A percentile compares a stretch with the other conserved stretches of the same genome.
Conservation (phyloP, 441 rosid species). For the Theobroma grandiflorum region DNA sequence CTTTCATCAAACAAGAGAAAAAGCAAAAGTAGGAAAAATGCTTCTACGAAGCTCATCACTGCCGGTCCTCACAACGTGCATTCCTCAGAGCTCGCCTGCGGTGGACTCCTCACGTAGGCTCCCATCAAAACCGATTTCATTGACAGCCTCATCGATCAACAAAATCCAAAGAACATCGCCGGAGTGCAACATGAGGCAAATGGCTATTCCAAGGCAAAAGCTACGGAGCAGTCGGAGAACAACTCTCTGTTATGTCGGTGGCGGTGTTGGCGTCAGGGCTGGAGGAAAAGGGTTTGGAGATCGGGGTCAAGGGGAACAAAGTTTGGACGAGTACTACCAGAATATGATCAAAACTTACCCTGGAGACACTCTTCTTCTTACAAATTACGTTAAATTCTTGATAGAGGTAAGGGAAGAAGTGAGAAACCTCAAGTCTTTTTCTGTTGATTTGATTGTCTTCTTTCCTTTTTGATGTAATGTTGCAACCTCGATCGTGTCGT, state of each 20-base stretch:
- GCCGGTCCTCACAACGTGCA: slow-evolving; percentile 47
- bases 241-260: background rate
- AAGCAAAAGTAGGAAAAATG: slow-evolving; percentile 30
- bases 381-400: slow-evolving; percentile 79
- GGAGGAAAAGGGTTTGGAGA: slow-evolving; percentile 35
- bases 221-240: background rate
- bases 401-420: slow-evolving; percentile 51
- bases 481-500: background rate
- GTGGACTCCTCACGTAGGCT: slow-evolving; percentile 31
- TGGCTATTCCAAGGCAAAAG: slow-evolving; percentile 21
- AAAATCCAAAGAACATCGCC: slow-evolving; percentile 47
- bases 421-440: background rate
- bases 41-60: slow-evolving; percentile 62
- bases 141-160: slow-evolving; percentile 22
- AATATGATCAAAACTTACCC: slow-evolving; percentile 65
- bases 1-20: background rate
- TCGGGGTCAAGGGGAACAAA: slow-evolving; percentile 45
- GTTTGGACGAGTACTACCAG: slow-evolving; percentile 62
- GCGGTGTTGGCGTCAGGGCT: slow-evolving; percentile 31
- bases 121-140: slow-evolving; percentile 25
- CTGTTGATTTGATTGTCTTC: background rate
- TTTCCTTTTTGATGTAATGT: background rate
- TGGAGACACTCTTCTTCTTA: slow-evolving; percentile 63
- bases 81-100: slow-evolving; percentile 32
- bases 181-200: slow-evolving; percentile 44